Evolutionary conservation across 164 flowering plant species (phyloP).

Genomic region (Paratinospora sagittata): DNA sequence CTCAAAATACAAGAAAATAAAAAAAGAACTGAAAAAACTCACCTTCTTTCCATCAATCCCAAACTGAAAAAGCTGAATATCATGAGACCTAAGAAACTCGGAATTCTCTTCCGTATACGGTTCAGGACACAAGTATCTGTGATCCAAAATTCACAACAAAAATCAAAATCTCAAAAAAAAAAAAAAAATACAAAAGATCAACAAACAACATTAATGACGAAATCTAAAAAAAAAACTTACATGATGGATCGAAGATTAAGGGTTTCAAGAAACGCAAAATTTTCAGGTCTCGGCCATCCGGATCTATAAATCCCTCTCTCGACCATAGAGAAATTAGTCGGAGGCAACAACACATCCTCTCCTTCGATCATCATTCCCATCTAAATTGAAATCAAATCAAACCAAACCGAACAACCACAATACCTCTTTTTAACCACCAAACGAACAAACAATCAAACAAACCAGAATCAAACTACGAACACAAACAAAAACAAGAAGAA

Average conservation of each 20-base stretch:
- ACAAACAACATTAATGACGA: neutral
- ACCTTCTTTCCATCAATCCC: slow-evolving; percentile 64
- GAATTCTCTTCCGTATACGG: slow-evolving; percentile 54
- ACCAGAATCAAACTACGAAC: neutral
- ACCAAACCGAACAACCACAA: too few relatives aligned
- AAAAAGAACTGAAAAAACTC: slow-evolving; percentile 11
- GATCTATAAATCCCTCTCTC: slow-evolving; percentile 59
- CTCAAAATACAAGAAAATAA: neutral
- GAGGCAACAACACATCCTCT: slow-evolving; percentile 31
- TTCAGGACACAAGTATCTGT: slow-evolving; percentile 73
- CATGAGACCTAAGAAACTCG: slow-evolving; percentile 38
- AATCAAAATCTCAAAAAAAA: neutral
- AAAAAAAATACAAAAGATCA: neutral
- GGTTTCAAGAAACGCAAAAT: slow-evolving; percentile 44
- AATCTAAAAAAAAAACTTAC: slow-evolving; percentile 21
- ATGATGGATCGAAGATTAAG: slow-evolving; percentile 55
- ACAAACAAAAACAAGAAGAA: too few relatives aligned
- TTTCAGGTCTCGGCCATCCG: slow-evolving; percentile 33
- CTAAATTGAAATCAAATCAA: too few relatives aligned
- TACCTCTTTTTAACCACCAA: neutral
- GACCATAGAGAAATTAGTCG: slow-evolving; percentile 51
- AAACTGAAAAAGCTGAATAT: slow-evolving; percentile 52
- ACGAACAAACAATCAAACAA: neutral
- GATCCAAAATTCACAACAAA: neutral
- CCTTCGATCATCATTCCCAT: slow-evolving; percentile 1